Evolutionary conservation across 805 yeast genomes (phyloP).

Genomic region (Metschnikowia amazonensis): DNA sequence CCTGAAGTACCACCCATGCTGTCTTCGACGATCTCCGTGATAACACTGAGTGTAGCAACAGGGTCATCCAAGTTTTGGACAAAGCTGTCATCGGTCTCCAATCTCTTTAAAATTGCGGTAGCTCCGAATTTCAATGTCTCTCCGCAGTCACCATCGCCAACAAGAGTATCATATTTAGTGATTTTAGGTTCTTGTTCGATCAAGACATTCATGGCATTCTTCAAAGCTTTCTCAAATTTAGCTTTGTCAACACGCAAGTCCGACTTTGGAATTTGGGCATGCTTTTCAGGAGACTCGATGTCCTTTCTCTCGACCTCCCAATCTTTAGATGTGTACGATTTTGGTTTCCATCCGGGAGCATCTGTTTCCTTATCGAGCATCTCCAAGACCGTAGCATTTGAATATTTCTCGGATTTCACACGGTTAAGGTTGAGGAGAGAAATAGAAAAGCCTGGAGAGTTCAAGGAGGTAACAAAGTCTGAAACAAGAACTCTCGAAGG

Average conservation of each 20-base stretch:
- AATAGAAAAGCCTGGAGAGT: conserved; percentile 88
- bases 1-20: conserved; percentile 99
- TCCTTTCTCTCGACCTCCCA: conserved; percentile 29
- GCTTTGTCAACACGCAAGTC: conserved; percentile 27
- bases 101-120: conserved; percentile 56
- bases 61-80: conserved; percentile 38
- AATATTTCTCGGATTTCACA: conserved; percentile 15
- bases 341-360: conserved; percentile 79
- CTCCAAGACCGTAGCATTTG: conserved; percentile 33
- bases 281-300: conserved; percentile 25
- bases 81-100: conserved; percentile 37
- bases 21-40: conserved; percentile 80
- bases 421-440: conserved; percentile 70
- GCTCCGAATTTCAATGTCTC: conserved; percentile 85
- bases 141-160: conserved; percentile 98
- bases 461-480: conserved; percentile 82
- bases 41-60: conserved; percentile 57
- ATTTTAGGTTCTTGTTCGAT: conserved; percentile 64
- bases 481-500: conserved; percentile 75
- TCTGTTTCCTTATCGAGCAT: conserved; percentile 68
- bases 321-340: conserved; percentile 26
- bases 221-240: conserved; percentile 51
- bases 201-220: conserved; percentile 36
- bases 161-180: conserved; percentile 80
- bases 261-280: conserved; percentile 24